Base-by-base conservation (phyloP, 2,329 filamentous ascomycete genomes). In the Aureobasidium sp. region DNA sequence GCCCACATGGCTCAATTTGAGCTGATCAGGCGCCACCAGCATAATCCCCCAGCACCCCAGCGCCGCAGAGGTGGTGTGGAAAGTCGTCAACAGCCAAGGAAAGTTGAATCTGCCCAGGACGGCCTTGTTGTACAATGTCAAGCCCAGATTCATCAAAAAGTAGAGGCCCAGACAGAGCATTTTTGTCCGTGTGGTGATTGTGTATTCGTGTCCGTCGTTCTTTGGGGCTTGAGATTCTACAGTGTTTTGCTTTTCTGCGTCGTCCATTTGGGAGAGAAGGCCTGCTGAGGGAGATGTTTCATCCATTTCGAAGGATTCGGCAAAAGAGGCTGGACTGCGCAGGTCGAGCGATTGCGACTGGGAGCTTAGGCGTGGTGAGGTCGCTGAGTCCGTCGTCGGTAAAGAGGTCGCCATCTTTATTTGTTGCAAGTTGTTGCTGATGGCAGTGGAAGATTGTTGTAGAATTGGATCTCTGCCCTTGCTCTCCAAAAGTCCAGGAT, bases 101-200 rank as follows among this genome's bases (percentile, higher is more conserved):
- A 83, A 84, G 52, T 77, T 74, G 66, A 85, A 84, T 1, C 34
- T 49, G 22, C n/a, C 27, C 9, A 60, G 71, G 17, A 85, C 80
- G 27, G 82, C 75, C 71, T 85, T 85, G 74, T 85, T 85, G 70
- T 84, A 84, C 17, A 85, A 74, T 5, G 82, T 85, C 62, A 85
- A 71, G 63, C 70, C 71, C 47, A 79, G 71, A 65, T 79, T 79
- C 66, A 78, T 73, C 67, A 79, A 73, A 68, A 84, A 83, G 70
- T 84, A 84, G 1, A 67, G 29, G 3, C 48, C 59, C 15, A 64
- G 31, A 12, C 53, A 57, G 25, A 55, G 20, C 41, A 64, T 55
- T 29, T 64, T 64, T 31, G 44, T 53, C 7, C 34, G n/a, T 11
- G 63, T 64, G 9, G 52, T 59, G 51, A 64, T 48, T 27, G 34